A percentile compares a stretch with the other conserved stretches of the same genome.
phyloP scores from a whole-genome alignment of 768 basidiomycete species.

The Tylopilus sp. region DNA sequence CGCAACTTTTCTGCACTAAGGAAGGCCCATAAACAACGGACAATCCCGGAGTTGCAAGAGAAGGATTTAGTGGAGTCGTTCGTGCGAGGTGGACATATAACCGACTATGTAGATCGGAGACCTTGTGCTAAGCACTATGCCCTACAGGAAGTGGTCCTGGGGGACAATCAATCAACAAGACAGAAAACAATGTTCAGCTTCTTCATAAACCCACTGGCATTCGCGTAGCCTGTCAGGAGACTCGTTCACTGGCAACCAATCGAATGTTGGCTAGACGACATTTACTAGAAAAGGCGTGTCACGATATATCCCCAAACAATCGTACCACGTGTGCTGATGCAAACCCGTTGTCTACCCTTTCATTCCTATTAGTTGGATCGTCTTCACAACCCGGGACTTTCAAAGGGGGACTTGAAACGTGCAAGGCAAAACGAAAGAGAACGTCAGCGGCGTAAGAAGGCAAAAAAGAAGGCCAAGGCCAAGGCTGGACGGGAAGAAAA shows the following conservation, averaged over 20 bases:
- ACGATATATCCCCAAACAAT: slow-evolving; percentile 19
- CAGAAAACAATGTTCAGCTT: slow-evolving; percentile 86
- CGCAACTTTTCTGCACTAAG: slow-evolving; percentile 69
- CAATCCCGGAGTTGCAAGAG: slow-evolving; percentile 66
- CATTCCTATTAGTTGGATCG: slow-evolving; percentile 58
- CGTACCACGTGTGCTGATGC: slow-evolving; percentile 19
- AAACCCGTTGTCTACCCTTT: slow-evolving; percentile 1
- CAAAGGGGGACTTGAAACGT: slow-evolving; percentile 61
- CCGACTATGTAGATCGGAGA: background rate
- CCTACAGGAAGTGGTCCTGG: slow-evolving; percentile 81
- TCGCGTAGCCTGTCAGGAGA: slow-evolving; percentile 84
- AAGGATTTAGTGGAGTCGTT: slow-evolving; percentile 85
- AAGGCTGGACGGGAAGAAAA: slow-evolving; percentile 24
- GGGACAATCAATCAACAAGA: slow-evolving; percentile 97
- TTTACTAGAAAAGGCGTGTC: slow-evolving; percentile 72
- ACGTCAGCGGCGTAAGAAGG: slow-evolving; percentile 71
- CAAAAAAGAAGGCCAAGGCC: slow-evolving; percentile 57
- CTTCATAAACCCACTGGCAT: slow-evolving; percentile 87
- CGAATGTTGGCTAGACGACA: slow-evolving; percentile 70
- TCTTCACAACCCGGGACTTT: slow-evolving; percentile 70
- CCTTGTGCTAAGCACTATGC: slow-evolving; percentile 6
- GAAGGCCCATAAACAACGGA: slow-evolving; percentile 61
- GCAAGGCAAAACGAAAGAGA: slow-evolving; percentile 79
- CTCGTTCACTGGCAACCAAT: slow-evolving; percentile 79
- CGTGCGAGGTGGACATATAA: slow-evolving; percentile 63